Base-by-base conservation (phyloP, 2,329 filamentous ascomycete genomes). In the Mollisia scopiformis region DNA sequence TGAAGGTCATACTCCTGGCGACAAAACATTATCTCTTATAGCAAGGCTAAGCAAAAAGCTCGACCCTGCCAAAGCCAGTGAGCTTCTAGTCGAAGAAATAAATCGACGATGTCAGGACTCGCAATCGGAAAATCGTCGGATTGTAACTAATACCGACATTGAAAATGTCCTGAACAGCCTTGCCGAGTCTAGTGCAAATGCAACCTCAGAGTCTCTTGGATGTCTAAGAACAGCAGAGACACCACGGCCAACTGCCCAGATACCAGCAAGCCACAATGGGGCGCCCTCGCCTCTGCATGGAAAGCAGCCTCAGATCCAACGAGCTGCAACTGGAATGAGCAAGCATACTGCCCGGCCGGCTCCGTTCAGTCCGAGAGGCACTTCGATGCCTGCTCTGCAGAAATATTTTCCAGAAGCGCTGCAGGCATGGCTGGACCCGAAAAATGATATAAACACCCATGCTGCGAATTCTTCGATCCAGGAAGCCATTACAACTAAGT, bases 31-130 rank as follows among this genome's bases (percentile, higher is more conserved):
- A 16, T 60, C 58, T 41, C 30, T 63, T 25, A 49, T 63, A 7
- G 61, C 61, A 13, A 63, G 33, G 30, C 23, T 63, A 4, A 63
- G 57, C 43, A 63, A 63, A 13, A 58, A 63, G 23, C 43, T 55
- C 11, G 57, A 60, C 39, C 19, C 25, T 11, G 21, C n/a, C 5
- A 51, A 23, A 13, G 61, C 61, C 1, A 46, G 43, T 13, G 27
- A 39, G 10, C 19, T 57, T 2, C 21, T 63, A 23, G 27, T 31
- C 27, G 28, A 37, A 2, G 57, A 63, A 23, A 58, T 63, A 3
- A 53, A 58, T 6, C 7, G 27, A 16, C 61, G 57, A 2, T 55
- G 30, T 31, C 27, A 27, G 14, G 23, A 50, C 3, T 11, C 35
- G 23, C 25, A 7, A 13, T 8, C 23, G 3, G 16, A 16, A 7